Evolutionary conservation across 129 eudicot species (phyloP).

Genomic region (Flaveria brownii): DNA sequence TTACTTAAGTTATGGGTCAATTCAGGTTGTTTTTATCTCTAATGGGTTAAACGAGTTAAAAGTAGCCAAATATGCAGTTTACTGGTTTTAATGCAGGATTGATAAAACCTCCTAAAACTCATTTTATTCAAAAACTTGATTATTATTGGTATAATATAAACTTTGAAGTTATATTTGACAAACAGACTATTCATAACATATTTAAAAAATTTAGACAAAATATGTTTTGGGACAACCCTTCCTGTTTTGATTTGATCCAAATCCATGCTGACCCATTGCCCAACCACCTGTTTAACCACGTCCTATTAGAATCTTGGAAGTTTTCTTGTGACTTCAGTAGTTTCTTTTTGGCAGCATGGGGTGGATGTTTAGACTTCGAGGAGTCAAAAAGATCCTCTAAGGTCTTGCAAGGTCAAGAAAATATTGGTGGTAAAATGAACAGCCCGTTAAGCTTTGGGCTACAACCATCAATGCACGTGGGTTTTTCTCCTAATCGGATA

Average conservation of each 20-base stretch:
- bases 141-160: not conserved
- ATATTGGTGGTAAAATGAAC: constrained; percentile 61
- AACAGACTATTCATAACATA: not conserved
- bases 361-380: constrained; percentile 81
- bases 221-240: not conserved
- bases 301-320: not conserved
- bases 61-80: not conserved
- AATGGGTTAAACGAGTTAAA: constrained; percentile 8
- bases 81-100: not conserved
- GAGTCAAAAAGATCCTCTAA: constrained; percentile 85
- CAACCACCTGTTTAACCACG: not conserved
- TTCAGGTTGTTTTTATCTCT: not conserved
- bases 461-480: constrained; percentile 45
- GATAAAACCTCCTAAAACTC: not conserved
- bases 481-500: constrained; percentile 37
- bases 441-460: constrained; percentile 51
- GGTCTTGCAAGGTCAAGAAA: constrained; percentile 99
- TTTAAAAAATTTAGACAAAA: not conserved
- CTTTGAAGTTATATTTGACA: not conserved
- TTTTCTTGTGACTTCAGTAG: constrained; percentile 12
- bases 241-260: not conserved
- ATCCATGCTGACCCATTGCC: not conserved
- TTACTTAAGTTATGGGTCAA: not conserved
- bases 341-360: constrained; percentile 49
- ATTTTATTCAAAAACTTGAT: not conserved